Percentiles rank a stretch among this genome's conserved stretches.
Conservation (phyloP, 1,284 basidiomycete genomes). For the Malassezia dermatis region DNA sequence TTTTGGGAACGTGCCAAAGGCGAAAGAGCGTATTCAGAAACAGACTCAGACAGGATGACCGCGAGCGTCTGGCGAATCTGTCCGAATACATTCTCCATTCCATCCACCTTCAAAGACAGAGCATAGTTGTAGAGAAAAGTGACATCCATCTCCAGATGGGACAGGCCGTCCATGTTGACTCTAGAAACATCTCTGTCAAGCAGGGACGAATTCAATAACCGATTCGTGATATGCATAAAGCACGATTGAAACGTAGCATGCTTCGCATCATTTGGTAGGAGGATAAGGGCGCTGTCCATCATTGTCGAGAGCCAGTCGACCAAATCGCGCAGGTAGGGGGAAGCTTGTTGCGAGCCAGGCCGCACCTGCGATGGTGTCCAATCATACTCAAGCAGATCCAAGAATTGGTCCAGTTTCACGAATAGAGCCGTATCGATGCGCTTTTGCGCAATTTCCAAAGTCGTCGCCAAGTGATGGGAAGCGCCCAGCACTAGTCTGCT, state of each 20-base stretch:
- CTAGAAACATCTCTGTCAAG: slow-evolving; percentile 17
- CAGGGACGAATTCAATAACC: slow-evolving; percentile 60
- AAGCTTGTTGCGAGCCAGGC: slow-evolving; percentile 53
- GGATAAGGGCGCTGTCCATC: slow-evolving; percentile 80
- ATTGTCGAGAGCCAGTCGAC: slow-evolving; percentile 92
- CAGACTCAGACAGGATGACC: slow-evolving; percentile 62
- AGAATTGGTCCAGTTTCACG: slow-evolving; percentile 91
- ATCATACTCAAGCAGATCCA: slow-evolving; percentile 85
- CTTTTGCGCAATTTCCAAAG: slow-evolving; percentile 61
- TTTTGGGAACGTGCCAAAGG: slow-evolving; percentile 10
- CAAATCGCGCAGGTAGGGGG: slow-evolving; percentile 86
- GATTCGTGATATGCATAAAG: slow-evolving; percentile 70
- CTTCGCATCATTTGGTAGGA: slow-evolving; percentile 64
- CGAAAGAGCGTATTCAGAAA: slow-evolving; percentile 63
- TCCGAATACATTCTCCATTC: slow-evolving; percentile 7
- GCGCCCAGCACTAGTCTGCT: slow-evolving; percentile 65
- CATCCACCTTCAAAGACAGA: slow-evolving; percentile 4
- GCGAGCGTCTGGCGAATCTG: slow-evolving; percentile 59
- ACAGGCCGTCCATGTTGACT: slow-evolving; percentile 13
- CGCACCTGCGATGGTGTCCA: slow-evolving; percentile 60
- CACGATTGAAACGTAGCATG: slow-evolving; percentile 77
- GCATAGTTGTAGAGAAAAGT: slow-evolving; percentile 25
- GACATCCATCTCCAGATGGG: slow-evolving; percentile 22
- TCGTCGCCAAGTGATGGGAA: slow-evolving; percentile 59
- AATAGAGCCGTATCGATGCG: slow-evolving; percentile 74